Conservation (phyloP, 2,329 filamentous ascomycete genomes). For the Arachnopeziza araneosa region DNA sequence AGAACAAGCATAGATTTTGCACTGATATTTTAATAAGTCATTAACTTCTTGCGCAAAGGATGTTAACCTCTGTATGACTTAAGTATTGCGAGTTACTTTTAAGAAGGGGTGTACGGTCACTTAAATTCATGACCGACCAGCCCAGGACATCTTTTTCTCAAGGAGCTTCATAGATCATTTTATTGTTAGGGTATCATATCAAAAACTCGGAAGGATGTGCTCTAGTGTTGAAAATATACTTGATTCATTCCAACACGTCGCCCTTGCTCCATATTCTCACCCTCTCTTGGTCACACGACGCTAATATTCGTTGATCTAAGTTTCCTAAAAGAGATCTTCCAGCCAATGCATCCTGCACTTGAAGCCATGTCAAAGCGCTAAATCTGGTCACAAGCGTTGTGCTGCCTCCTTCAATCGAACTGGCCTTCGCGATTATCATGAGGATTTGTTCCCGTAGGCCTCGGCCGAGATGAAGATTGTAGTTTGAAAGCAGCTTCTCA, state of each 20-base stretch:
- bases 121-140: no score
- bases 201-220: no score
- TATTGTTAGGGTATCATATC: neutral
- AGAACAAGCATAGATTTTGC: no score
- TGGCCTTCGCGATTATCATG: constrained; percentile 60
- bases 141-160: no score
- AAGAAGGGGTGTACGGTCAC: no score
- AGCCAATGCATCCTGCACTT: constrained; percentile 49
- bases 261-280: constrained; percentile 58
- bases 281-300: constrained; percentile 61
- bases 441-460: constrained; percentile 51
- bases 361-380: constrained; percentile 70
- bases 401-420: constrained; percentile 64
- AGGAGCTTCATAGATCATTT: neutral
- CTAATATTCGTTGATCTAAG: constrained; percentile 53
- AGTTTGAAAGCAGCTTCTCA: constrained; percentile 67
- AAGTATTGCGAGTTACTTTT: no score
- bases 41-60: no score
- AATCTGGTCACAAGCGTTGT: constrained; percentile 76
- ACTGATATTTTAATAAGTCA: no score
- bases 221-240: neutral
- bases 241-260: constrained; percentile 13
- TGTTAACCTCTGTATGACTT: no score
- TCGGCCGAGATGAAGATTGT: constrained; percentile 55
- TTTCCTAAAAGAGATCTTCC: constrained; percentile 44